phyloP scores from a whole-genome alignment of 225 moss, liverwort and hornwort species.

The Ulota crispa region DNA sequence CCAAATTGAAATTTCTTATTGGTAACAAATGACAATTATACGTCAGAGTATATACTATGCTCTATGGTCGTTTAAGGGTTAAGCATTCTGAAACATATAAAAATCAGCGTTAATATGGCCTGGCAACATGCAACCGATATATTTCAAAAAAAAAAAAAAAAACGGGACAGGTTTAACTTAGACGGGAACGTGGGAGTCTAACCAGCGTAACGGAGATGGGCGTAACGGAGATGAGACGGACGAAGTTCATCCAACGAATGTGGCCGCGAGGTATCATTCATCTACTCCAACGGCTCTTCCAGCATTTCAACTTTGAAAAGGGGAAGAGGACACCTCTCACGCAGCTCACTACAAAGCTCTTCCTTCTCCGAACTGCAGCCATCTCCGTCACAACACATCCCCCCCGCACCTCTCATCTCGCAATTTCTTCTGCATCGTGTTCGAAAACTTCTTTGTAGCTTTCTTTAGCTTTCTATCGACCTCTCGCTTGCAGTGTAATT shows the following conservation, averaged over 20 bases:
- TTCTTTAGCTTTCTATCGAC: neutral
- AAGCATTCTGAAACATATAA: too few relatives aligned
- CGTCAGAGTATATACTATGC: too few relatives aligned
- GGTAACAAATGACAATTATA: too few relatives aligned
- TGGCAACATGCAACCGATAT: too few relatives aligned
- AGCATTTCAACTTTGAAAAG: constrained; percentile 21
- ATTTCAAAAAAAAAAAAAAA: too few relatives aligned
- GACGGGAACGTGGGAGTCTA: too few relatives aligned
- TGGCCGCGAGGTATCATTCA: neutral
- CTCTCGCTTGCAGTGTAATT: neutral
- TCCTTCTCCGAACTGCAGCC: fast-evolving
- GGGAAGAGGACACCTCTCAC: neutral
- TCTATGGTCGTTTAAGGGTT: too few relatives aligned
- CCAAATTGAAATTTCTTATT: too few relatives aligned
- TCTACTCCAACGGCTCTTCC: constrained; percentile 27
- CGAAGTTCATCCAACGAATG: neutral
- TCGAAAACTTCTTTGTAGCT: too few relatives aligned
- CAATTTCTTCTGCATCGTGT: fast-evolving
- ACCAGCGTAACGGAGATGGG: neutral
- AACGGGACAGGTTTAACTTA: too few relatives aligned
- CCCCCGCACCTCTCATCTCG: fast-evolving
- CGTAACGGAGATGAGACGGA: neutral
- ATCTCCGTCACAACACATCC: neutral
- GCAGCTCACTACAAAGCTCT: constrained; percentile 22
- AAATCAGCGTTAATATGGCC: too few relatives aligned